Evolutionary conservation across 306 rosid species (phyloP).

Genomic region (Carpinus fangiana): DNA sequence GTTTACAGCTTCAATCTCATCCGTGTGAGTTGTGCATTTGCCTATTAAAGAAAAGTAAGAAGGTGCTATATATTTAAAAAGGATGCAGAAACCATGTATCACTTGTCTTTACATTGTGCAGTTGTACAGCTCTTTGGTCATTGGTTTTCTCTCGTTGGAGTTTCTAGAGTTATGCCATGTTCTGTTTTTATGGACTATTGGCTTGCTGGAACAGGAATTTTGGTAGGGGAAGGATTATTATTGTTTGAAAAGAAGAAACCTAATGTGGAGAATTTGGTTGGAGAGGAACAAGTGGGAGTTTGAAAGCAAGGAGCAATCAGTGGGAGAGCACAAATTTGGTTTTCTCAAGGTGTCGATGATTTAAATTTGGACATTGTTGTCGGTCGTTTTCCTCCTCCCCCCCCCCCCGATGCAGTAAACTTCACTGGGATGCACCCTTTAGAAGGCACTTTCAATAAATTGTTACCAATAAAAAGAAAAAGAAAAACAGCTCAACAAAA

Average conservation of each 20-base stretch:
- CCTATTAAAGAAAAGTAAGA: neutral
- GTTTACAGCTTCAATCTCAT: neutral
- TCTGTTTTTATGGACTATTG: neutral
- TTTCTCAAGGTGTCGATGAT: neutral
- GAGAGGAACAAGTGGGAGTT: neutral
- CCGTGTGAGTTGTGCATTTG: neutral
- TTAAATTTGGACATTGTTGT: neutral
- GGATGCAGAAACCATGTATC: neutral
- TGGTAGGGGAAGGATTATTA: neutral
- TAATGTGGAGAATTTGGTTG: neutral
- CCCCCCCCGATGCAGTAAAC: neutral
- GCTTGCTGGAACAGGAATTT: neutral
- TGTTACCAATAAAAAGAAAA: slow-evolving; percentile 8
- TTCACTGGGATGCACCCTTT: neutral
- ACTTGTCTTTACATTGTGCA: neutral
- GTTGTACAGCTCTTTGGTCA: neutral
- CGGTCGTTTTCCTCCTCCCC: neutral
- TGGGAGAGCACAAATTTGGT: neutral
- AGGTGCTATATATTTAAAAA: neutral
- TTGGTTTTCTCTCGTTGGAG: neutral
- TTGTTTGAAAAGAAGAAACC: neutral
- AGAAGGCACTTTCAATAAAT: neutral
- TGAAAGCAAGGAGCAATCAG: neutral
- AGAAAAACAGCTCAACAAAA: neutral
- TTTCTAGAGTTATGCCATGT: neutral